A percentile compares a stretch with the other conserved stretches of the same genome.
Evolutionary conservation across 129 eudicot genomes (phyloP).

Genomic region (Glebionis coronaria): DNA sequence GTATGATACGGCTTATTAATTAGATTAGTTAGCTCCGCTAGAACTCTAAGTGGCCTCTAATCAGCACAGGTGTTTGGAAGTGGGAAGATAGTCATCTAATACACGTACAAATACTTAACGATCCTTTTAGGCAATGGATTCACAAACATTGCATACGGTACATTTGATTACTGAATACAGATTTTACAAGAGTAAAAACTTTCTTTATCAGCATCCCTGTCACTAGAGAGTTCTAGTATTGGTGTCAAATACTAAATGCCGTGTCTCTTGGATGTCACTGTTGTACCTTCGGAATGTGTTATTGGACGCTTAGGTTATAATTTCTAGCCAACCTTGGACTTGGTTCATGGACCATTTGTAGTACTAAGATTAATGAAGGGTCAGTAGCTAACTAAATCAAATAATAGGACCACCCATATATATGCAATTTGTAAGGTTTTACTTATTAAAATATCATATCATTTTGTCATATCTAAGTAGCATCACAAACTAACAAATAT

Average conservation of each 20-base stretch:
- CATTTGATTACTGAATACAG: constrained; percentile 11
- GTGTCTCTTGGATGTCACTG: constrained; percentile 12
- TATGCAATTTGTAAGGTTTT: constrained; percentile 5
- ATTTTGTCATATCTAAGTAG: neutral
- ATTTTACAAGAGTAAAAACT: constrained; percentile 2
- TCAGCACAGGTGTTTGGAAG: neutral
- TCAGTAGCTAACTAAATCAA: constrained; percentile 15
- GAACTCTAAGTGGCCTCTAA: neutral
- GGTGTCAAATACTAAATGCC: constrained; percentile 13
- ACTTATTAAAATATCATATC: constrained; percentile 2
- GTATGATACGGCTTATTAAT: neutral
- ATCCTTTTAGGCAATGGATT: neutral
- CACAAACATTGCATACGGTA: neutral
- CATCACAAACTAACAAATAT: neutral
- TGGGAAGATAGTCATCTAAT: neutral
- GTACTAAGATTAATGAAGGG: constrained; percentile 18
- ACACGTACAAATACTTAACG: neutral
- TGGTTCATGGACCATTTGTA: constrained; percentile 23
- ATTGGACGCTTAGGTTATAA: constrained; percentile 14
- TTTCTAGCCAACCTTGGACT: constrained; percentile 17
- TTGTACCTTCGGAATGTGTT: constrained; percentile 23
- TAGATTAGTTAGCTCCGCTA: neutral
- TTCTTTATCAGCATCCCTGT: constrained; percentile 8
- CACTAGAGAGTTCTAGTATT: constrained; percentile 21
- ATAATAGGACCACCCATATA: constrained; percentile 15